phyloP scores from a whole-genome alignment of 2,329 filamentous ascomycete species.

The Hansfordia pulvinata region DNA sequence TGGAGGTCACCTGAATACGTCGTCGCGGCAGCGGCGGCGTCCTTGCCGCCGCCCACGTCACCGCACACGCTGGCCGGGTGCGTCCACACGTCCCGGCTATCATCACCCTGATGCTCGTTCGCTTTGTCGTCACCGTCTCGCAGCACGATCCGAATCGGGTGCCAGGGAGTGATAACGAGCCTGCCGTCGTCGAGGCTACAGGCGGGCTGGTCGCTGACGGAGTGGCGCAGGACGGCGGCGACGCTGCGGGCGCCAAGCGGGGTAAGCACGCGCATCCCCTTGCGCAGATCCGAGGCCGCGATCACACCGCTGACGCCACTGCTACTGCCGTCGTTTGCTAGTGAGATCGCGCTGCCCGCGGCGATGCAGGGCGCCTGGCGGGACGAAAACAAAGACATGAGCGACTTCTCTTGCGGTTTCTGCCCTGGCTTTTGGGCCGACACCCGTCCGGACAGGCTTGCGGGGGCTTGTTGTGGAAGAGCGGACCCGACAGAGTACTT shows the following conservation, averaged over 20 bases:
- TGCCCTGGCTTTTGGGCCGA: too few species aligned
- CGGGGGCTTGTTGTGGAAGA: constrained; percentile 29
- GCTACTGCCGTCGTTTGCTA: too few species aligned
- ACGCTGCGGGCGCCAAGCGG: constrained; percentile 34
- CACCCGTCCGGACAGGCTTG: constrained; percentile 24
- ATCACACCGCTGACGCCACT: constrained; percentile 21
- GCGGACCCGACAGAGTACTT: too few species aligned
- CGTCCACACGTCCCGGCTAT: constrained; percentile 23
- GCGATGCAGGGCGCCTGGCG: constrained; percentile 37
- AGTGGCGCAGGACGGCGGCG: constrained; percentile 34
- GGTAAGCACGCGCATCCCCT: constrained; percentile 34
- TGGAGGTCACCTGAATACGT: constrained; percentile 40
- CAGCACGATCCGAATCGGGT: constrained; percentile 35
- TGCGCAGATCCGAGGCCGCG: constrained; percentile 26
- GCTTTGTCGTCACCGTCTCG: too few species aligned
- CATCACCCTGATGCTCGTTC: too few species aligned
- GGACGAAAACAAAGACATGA: too few species aligned
- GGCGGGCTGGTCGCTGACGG: constrained; percentile 23
- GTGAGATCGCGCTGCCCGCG: constrained; percentile 28
- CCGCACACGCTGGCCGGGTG: too few species aligned
- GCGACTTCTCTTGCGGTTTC: too few species aligned
- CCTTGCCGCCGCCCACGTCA: too few species aligned
- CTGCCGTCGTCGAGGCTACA: constrained; percentile 24
- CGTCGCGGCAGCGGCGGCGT: too few species aligned
- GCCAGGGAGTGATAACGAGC: constrained; percentile 44